Conservation (phyloP, 2,329 filamentous ascomycete genomes). For the Fusarium fujikuroi region DNA sequence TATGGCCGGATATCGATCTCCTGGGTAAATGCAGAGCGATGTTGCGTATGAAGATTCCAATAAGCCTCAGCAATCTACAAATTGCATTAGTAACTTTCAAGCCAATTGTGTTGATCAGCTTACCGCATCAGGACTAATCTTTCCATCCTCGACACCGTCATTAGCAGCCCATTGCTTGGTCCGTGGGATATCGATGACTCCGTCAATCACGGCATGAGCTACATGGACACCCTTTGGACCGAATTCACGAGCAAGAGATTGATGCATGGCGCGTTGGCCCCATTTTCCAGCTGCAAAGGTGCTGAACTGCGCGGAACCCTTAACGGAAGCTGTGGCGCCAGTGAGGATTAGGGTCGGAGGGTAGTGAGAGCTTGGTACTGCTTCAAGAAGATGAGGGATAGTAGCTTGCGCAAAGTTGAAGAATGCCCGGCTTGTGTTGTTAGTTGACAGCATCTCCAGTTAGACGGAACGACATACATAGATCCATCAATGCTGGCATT, state of each 20-base stretch:
- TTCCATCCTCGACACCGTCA: conserved; percentile 62
- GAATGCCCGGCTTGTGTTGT: conserved; percentile 66
- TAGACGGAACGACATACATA: conserved; percentile 54
- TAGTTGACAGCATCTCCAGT: neutral
- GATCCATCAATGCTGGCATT: conserved; percentile 58
- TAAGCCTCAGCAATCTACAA: conserved; percentile 84
- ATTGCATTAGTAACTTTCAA: conserved; percentile 1
- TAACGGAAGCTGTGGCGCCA: conserved; percentile 83
- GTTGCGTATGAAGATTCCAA: conserved; percentile 86
- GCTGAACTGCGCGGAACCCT: conserved; percentile 75
- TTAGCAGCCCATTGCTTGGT: conserved; percentile 65
- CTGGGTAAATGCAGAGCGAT: conserved; percentile 80
- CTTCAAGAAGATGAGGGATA: conserved; percentile 75
- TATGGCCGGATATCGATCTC: conserved; percentile 84
- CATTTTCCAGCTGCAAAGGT: conserved; percentile 85
- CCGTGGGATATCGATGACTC: conserved; percentile 82
- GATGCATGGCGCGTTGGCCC: conserved; percentile 76
- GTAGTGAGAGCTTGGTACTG: conserved; percentile 63
- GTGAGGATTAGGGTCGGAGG: conserved; percentile 88
- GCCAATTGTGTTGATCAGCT: conserved; percentile 48
- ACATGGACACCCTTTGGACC: conserved; percentile 87
- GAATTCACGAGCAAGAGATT: conserved; percentile 84
- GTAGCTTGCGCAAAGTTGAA: conserved; percentile 79
- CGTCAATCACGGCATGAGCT: conserved; percentile 84
- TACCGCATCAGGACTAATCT: conserved; percentile 80